phyloP scores from a whole-genome alignment of 2,329 filamentous ascomycete species.

The Fusarium sulawesiense region DNA sequence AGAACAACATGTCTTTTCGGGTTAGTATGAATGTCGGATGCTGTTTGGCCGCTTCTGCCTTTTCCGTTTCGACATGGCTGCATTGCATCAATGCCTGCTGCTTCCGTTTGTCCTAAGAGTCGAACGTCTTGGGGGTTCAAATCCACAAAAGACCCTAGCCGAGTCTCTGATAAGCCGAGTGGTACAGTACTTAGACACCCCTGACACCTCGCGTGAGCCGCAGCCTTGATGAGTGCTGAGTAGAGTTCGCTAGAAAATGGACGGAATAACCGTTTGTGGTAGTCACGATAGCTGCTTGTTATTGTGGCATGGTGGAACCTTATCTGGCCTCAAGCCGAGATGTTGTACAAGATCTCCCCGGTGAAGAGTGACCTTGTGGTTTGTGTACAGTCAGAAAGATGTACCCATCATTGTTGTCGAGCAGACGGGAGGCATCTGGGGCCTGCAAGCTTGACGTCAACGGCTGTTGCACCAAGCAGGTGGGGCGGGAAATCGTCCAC shows the following conservation, averaged over 20 bases:
- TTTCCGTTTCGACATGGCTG: not conserved
- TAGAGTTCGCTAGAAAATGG: not conserved
- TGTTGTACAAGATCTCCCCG: conserved; percentile 15
- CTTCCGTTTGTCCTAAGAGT: conserved; percentile 23
- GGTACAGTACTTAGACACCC: not conserved
- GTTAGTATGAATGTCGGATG: not conserved
- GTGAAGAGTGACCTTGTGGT: conserved; percentile 5
- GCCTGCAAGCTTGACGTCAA: conserved; percentile 34
- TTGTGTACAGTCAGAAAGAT: conserved; percentile 7
- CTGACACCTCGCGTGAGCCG: conserved; percentile 18
- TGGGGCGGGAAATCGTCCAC: conserved; percentile 29
- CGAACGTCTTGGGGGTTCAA: conserved; percentile 24
- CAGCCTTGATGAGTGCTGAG: not conserved
- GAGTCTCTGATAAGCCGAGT: conserved; percentile 31
- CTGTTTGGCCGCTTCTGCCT: not conserved
- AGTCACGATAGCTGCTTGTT: conserved; percentile 22
- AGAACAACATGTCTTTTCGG: not conserved
- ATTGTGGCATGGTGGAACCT: not conserved
- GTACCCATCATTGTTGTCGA: conserved; percentile 14
- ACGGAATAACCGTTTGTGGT: conserved; percentile 16
- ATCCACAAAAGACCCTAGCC: conserved; percentile 30
- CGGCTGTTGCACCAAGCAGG: conserved; percentile 23
- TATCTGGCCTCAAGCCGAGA: not conserved
- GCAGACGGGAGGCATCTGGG: conserved; percentile 10
- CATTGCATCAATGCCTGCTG: conserved; percentile 14